Conservation (phyloP, 192 early-diverging fungal genomes). For the Coemansia sp. region DNA sequence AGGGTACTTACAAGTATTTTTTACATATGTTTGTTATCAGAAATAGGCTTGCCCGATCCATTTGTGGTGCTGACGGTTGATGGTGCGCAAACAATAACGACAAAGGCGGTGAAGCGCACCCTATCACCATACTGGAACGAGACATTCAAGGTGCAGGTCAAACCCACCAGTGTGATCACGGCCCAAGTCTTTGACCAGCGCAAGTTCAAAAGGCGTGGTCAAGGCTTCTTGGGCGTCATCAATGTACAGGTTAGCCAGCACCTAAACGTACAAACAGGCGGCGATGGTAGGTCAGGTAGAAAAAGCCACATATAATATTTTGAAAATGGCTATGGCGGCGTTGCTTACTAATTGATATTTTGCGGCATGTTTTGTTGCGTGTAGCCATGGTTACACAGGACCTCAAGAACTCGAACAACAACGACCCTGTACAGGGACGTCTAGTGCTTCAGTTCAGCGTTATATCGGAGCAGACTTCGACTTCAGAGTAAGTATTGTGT, state of each 20-base stretch:
- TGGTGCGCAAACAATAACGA: slow-evolving; percentile 93
- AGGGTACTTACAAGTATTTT: neutral
- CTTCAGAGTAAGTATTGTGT: slow-evolving; percentile 15
- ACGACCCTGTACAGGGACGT: slow-evolving; percentile 83
- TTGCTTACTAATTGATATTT: slow-evolving; percentile 12
- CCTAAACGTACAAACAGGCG: slow-evolving; percentile 73
- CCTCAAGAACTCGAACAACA: slow-evolving; percentile 80
- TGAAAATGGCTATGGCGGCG: neutral
- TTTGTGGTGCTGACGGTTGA: slow-evolving; percentile 96
- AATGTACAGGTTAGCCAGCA: slow-evolving; percentile 82
- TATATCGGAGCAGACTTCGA: neutral
- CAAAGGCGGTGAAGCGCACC: slow-evolving; percentile 79
- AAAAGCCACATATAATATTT: neutral
- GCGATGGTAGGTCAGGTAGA: slow-evolving; percentile 53
- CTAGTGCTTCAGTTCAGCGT: slow-evolving; percentile 56
- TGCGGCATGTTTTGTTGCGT: slow-evolving; percentile 7
- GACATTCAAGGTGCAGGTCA: slow-evolving; percentile 54
- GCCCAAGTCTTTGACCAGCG: slow-evolving; percentile 98
- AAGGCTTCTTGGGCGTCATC: slow-evolving; percentile 89
- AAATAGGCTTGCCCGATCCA: slow-evolving; percentile 79
- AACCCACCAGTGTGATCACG: slow-evolving; percentile 69
- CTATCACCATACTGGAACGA: slow-evolving; percentile 98
- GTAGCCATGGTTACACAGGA: slow-evolving; percentile 68
- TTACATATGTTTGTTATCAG: neutral
- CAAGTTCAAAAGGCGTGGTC: slow-evolving; percentile 90